Evolutionary conservation across 2,329 filamentous ascomycete genomes (phyloP), one percentile per base, ranked within the genome.

Genomic region (Aspergillus sp.): DNA sequence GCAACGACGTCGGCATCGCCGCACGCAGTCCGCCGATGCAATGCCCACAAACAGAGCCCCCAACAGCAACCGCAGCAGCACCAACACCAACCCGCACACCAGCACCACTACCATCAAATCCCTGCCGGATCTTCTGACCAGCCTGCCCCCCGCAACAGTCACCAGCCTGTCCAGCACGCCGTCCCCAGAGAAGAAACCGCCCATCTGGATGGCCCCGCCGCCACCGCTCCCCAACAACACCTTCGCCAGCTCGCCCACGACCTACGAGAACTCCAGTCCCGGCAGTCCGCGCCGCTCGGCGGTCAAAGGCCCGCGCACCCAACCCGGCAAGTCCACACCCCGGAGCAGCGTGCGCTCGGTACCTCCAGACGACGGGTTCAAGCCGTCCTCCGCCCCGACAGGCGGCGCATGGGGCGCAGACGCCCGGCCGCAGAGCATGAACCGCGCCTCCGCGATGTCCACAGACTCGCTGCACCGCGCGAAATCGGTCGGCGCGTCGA

Each of bases 261-360:
- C 56, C 11, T 52, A 59, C 13, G 64, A 68, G 40, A 67, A 68
- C 44, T 52, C 61, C 4, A 49, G 45, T 17, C 58, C 56, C 16
- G 63, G 64, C 10, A 70, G 69, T 38, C 68, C 67, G 25, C 68
- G 68, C 14, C 64, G 68, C 1, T 62, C 69, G 9, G 58, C 54
- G 1, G 64, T 71, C 9, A 71, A 67, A 44, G 69, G 70, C 1
- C 69, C 69, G 13, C 68, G 70, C 25, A 66, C 20, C 23, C 69
- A 69, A 50, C 70, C 68, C 0, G 50, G 34, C 3, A 58, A 49
- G n/a, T 38, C 34, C 7, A 40, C 58, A 21, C 41, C 50, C 19
- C 60, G 61, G 16, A 66, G 59, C 32, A 67, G 57, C 43, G 55
- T 57, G 6, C 59, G 55, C 9, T 51, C 59, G 1, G 46, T 58